A percentile compares a stretch with the other conserved stretches of the same genome.
These are phyloP conservation scores for Fusarium caatingaense DNA, from an alignment of 2,329 filamentous ascomycete genomes.

Conservation along the genomic window DNA sequence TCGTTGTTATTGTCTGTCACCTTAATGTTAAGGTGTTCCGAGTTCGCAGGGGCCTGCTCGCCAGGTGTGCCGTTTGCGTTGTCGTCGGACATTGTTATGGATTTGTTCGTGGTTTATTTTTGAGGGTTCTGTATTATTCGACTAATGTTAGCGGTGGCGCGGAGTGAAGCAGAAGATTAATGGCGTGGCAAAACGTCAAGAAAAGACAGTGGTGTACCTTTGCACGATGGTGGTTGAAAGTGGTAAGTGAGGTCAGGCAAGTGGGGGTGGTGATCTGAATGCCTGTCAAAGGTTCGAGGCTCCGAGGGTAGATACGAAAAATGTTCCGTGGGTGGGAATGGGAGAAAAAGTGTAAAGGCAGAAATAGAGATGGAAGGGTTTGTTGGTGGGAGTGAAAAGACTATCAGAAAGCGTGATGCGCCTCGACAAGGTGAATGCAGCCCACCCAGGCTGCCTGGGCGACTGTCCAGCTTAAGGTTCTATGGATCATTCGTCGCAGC, in stretches of 20 bases:
- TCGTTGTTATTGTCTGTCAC: conserved; percentile 99
- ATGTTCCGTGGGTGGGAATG: neutral
- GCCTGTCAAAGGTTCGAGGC: conserved; percentile 2
- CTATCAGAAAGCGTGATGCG: conserved; percentile 36
- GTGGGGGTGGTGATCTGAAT: conserved; percentile 27
- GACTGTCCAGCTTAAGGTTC: neutral
- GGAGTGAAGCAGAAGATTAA: neutral
- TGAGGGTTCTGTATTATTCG: conserved; percentile 5
- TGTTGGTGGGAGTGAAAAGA: conserved; percentile 31
- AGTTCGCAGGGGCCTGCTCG: conserved; percentile 59
- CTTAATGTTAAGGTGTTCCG: conserved; percentile 97
- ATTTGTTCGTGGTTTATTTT: neutral
- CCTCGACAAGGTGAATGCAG: conserved; percentile 31
- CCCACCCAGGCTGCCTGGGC: conserved; percentile 12
- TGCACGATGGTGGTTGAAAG: conserved; percentile 10
- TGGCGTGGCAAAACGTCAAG: conserved; percentile 21
- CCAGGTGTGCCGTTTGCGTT: conserved; percentile 63
- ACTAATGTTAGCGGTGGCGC: conserved; percentile 32
- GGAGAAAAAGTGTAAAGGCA: neutral
- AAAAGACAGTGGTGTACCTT: conserved; percentile 22
- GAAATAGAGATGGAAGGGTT: conserved; percentile 7
- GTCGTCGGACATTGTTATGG: conserved; percentile 59
- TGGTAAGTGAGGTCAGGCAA: conserved; percentile 10
- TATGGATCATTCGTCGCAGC: neutral
- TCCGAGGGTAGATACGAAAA: neutral